Evolutionary conservation across 305 asterid genomes (phyloP).

Genomic region (Fraxinus greggii): DNA sequence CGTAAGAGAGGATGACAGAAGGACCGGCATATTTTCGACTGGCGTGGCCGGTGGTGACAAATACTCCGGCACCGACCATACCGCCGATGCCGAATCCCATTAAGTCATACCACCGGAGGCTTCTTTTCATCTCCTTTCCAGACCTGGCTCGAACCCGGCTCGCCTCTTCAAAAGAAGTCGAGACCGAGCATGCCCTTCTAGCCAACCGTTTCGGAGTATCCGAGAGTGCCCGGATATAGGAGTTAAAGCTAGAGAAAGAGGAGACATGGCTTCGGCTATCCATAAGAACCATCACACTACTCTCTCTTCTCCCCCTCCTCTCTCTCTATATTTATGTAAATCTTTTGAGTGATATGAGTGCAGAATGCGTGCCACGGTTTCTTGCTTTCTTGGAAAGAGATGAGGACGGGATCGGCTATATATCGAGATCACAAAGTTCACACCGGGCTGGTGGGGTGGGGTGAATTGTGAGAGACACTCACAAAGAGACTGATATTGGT

Average conservation of each 20-base stretch:
- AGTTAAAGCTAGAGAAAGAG: slow-evolving; percentile 57
- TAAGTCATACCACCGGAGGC: slow-evolving; percentile 76
- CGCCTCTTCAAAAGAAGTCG: slow-evolving; percentile 58
- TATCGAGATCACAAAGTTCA: slow-evolving; percentile 6
- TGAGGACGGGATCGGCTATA: slow-evolving; percentile 10
- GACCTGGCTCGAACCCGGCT: slow-evolving; percentile 51
- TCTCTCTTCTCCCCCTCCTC: background rate
- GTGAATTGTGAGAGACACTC: slow-evolving; percentile 4
- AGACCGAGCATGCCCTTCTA: slow-evolving; percentile 72
- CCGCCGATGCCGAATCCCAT: slow-evolving; percentile 83
- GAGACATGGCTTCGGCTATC: slow-evolving; percentile 32
- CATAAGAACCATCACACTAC: slow-evolving; percentile 33
- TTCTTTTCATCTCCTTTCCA: slow-evolving; percentile 62
- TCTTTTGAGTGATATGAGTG: background rate
- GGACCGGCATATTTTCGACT: slow-evolving; percentile 65
- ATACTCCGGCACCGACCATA: slow-evolving; percentile 97
- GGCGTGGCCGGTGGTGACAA: slow-evolving; percentile 77
- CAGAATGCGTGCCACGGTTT: background rate
- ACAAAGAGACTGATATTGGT: slow-evolving; percentile 15
- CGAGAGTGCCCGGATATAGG: slow-evolving; percentile 74
- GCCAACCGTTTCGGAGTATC: slow-evolving; percentile 68
- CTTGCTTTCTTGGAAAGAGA: slow-evolving; percentile 8
- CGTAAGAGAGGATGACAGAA: slow-evolving; percentile 74
- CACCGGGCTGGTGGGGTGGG: background rate
- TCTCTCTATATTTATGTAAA: background rate